phyloP scores from a whole-genome alignment of 306 rosid genomes.

The Mimosa bimucronata region DNA sequence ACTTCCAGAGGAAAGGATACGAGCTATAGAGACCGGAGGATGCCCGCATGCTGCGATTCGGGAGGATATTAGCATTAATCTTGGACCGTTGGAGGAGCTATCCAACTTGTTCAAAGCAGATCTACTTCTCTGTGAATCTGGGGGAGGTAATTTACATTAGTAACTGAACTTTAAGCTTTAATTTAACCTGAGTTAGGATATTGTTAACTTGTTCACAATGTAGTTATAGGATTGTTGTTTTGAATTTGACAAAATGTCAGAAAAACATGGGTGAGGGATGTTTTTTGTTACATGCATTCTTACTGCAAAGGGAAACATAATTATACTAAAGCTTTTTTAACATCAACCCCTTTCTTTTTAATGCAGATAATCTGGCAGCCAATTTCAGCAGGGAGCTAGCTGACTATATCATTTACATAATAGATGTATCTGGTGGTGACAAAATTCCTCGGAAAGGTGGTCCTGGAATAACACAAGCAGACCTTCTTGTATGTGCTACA shows the following conservation, averaged over 20 bases:
- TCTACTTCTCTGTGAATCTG: constrained; percentile 96
- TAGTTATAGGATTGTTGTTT: background rate
- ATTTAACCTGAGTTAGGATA: background rate
- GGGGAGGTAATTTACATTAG: constrained; percentile 73
- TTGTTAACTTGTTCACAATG: background rate
- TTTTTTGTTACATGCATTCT: constrained; percentile 6
- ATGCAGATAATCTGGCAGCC: constrained; percentile 95
- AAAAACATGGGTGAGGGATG: background rate
- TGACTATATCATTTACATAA: constrained; percentile 93
- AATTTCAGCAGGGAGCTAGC: constrained; percentile 99
- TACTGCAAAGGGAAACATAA: background rate
- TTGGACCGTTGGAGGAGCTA: constrained; percentile 94
- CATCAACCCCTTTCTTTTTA: constrained; percentile 35
- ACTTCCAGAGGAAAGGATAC: constrained; percentile 89
- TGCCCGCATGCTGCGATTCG: constrained; percentile 97
- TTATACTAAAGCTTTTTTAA: background rate
- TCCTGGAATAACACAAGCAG: constrained; percentile 99
- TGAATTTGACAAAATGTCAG: background rate
- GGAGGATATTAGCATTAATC: constrained; percentile 96
- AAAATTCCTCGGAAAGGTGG: constrained; percentile 99
- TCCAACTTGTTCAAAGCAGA: constrained; percentile 79
- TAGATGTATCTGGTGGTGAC: constrained; percentile 96
- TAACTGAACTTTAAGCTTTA: background rate
- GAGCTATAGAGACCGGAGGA: constrained; percentile 98
- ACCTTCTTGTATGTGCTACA: constrained; percentile 77